phyloP scores from a whole-genome alignment of 2,329 filamentous ascomycete genomes.

The Amesomyces nigricolor region DNA sequence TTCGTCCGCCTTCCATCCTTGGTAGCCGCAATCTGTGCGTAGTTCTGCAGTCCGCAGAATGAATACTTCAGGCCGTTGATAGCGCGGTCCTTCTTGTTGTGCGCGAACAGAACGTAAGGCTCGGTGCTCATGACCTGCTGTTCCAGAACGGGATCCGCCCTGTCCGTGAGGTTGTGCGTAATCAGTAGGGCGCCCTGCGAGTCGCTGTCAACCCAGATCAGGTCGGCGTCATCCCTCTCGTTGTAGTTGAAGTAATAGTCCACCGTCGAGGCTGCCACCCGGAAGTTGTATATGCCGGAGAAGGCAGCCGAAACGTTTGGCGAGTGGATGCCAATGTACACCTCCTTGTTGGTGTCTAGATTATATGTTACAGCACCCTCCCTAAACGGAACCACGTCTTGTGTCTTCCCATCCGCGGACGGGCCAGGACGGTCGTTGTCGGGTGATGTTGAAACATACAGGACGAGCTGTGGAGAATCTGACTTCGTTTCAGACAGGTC shows the following conservation, averaged over 20 bases:
- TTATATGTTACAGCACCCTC: slow-evolving; percentile 66
- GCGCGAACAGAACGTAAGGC: slow-evolving; percentile 73
- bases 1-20: slow-evolving; percentile 45
- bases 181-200: slow-evolving; percentile 70
- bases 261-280: slow-evolving; percentile 79
- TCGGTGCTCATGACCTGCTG: slow-evolving; percentile 49
- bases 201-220: slow-evolving; percentile 83
- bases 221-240: slow-evolving; percentile 45
- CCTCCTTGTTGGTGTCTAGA: slow-evolving; percentile 55
- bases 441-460: slow-evolving; percentile 67
- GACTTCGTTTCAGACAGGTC: slow-evolving; percentile 39
- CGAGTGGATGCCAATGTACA: slow-evolving; percentile 73
- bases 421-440: slow-evolving; percentile 64
- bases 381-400: slow-evolving; percentile 48
- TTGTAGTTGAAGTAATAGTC: slow-evolving; percentile 66
- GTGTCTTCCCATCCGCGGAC: slow-evolving; percentile 37
- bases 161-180: slow-evolving; percentile 64
- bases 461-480: slow-evolving; percentile 63
- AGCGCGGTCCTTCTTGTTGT: slow-evolving; percentile 51
- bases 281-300: slow-evolving; percentile 66
- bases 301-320: slow-evolving; percentile 58
- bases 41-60: slow-evolving; percentile 69
- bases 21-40: slow-evolving; percentile 57
- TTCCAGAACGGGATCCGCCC: slow-evolving; percentile 46
- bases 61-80: slow-evolving; percentile 70